Evolutionary conservation across 116 monocot species (phyloP), one percentile per base, ranked within the genome.

Genomic region (Phalaenopsis hybrid): DNA sequence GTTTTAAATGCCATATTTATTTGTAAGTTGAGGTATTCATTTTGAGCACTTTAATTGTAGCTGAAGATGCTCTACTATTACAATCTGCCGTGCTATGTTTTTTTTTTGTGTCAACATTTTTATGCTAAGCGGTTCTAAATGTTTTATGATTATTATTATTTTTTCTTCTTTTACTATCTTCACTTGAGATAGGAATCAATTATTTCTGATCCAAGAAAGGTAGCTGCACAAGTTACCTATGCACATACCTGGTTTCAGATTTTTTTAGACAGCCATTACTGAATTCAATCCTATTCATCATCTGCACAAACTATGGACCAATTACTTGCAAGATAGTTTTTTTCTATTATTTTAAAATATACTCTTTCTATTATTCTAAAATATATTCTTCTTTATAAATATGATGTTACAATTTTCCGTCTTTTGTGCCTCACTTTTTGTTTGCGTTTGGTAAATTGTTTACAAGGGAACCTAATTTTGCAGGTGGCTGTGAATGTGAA

Each of bases 401-500:
- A 75, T 41, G 37, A 15, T 72, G 15, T 17, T 37, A 15, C 28
- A 21, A 75, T 21, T 18, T 77, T 77, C 11, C 4, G 33, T 77
- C 12, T 13, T 77, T 1, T 77, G 12, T 52, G 31, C 51, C 31
- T 12, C 77, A 49, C 37, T 75, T 16, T 16, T 16, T 7, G 16
- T 72, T 43, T 45, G 31, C 45, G 21, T 46, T 37, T 44, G 4
- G 45, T 75, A 17, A 45, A 20, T 55, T 43, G 45, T 37, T 43
- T 75, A 43, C 45, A 20, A 20, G 2, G 34, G 6, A 16, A 11
- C 75, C 75, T 45, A 51, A 77, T 79, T 52, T 67, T 81, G 21
- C 76, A 99, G 99, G 92, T 95, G 67, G 89, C 95, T 51, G 82
- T 81, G 86, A 91, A 87, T 87, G 84, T 92, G 21, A 95, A 87